Percentiles rank a stretch among this genome's conserved stretches.
These are phyloP conservation scores for Eucalyptus pauciflora DNA, from an alignment of 345 rosid genomes.

Conservation along the genomic window DNA sequence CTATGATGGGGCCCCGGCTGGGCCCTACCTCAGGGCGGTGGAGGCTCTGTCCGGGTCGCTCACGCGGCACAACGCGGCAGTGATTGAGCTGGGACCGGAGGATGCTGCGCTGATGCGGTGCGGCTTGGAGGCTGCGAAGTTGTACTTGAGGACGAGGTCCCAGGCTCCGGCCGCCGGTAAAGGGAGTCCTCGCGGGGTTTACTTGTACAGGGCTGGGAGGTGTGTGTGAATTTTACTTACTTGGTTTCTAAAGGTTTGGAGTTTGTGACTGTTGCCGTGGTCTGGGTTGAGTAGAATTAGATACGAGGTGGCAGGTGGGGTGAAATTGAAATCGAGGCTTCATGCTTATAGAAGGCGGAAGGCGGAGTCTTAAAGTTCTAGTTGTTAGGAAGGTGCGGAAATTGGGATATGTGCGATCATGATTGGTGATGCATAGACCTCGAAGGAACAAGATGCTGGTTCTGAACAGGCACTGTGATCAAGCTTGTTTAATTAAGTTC, in stretches of 20 bases:
- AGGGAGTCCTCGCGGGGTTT: constrained; percentile 44
- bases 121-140: constrained; percentile 69
- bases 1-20: constrained; percentile 70
- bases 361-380: not conserved
- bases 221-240: not conserved
- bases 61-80: constrained; percentile 73
- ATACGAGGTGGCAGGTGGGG: not conserved
- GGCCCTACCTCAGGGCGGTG: constrained; percentile 54
- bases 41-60: constrained; percentile 80
- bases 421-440: not conserved
- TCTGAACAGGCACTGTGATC: not conserved
- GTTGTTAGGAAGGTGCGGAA: not conserved
- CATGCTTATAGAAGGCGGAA: not conserved
- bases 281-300: not conserved
- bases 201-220: constrained; percentile 93
- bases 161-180: constrained; percentile 21
- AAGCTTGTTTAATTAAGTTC: not conserved
- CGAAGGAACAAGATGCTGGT: not conserved
- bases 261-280: not conserved
- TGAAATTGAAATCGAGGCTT: not conserved
- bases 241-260: not conserved
- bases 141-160: constrained; percentile 55
- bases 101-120: constrained; percentile 71
- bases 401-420: not conserved
- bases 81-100: constrained; percentile 69